Evolutionary conservation across 305 asterid species (phyloP).

Genomic region (Ajuga reptans): DNA sequence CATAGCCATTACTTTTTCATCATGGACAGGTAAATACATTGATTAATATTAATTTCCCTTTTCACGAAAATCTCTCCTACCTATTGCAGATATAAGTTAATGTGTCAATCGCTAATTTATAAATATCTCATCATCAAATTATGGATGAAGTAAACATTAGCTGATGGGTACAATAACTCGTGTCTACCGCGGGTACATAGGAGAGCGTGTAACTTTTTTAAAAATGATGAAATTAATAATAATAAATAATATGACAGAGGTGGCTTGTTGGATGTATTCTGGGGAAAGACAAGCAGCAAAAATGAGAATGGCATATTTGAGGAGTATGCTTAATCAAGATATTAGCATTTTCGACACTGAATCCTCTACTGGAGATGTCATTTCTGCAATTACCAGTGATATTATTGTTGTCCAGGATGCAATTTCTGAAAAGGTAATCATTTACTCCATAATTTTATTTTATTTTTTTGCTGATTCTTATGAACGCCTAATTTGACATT

Average conservation of each 20-base stretch:
- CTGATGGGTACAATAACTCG: no score
- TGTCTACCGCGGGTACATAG: no score
- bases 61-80: no score
- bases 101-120: no score
- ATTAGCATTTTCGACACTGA: slow-evolving; percentile 79
- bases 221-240: no score
- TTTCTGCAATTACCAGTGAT: slow-evolving; percentile 81
- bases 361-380: slow-evolving; percentile 83
- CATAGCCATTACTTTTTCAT: slow-evolving; percentile 68
- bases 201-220: no score
- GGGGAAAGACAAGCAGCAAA: slow-evolving; percentile 97
- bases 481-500: no score
- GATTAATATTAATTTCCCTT: background rate
- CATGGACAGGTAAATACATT: slow-evolving; percentile 71
- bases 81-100: no score
- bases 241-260: slow-evolving; percentile 59
- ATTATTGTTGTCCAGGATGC: slow-evolving; percentile 88
- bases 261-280: slow-evolving; percentile 93
- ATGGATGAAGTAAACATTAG: no score
- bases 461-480: background rate
- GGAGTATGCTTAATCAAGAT: slow-evolving; percentile 76
- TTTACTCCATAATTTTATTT: background rate
- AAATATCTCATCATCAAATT: no score
- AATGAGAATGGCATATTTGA: slow-evolving; percentile 88
- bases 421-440: slow-evolving; percentile 77